Evolutionary conservation across 768 basidiomycete species (phyloP).

Genomic region (Leccinellum rugosiceps): DNA sequence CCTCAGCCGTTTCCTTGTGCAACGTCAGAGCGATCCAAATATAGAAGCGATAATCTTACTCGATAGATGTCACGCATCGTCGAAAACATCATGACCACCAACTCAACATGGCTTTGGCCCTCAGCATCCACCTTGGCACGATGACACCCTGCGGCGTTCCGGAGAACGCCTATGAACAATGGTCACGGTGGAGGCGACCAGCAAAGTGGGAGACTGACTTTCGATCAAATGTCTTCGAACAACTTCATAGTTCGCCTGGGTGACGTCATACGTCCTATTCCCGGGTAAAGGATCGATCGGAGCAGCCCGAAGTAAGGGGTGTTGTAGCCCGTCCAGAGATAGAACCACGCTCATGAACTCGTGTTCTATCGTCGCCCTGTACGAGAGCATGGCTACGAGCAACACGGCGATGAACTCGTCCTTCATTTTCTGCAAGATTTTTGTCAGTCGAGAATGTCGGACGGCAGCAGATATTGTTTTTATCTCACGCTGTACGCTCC

Average conservation of each 20-base stretch:
- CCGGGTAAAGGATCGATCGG: constrained; percentile 23
- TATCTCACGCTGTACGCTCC: constrained; percentile 53
- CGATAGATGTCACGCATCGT: constrained; percentile 47
- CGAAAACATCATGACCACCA: constrained; percentile 45
- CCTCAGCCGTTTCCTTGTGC: constrained; percentile 9
- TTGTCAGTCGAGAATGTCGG: not conserved
- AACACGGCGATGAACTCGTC: constrained; percentile 54
- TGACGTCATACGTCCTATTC: constrained; percentile 30
- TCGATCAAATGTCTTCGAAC: constrained; percentile 39
- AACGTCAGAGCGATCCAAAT: constrained; percentile 4
- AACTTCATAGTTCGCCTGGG: constrained; percentile 27
- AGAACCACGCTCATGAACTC: constrained; percentile 58
- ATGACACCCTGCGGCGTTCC: constrained; percentile 40
- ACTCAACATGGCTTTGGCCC: constrained; percentile 39
- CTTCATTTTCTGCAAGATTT: constrained; percentile 37
- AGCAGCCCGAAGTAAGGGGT: constrained; percentile 46
- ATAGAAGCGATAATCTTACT: constrained; percentile 31
- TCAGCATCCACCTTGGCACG: constrained; percentile 28
- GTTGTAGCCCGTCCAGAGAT: constrained; percentile 52
- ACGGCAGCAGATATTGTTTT: not conserved
- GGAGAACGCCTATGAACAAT: constrained; percentile 41
- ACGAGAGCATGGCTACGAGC: constrained; percentile 49
- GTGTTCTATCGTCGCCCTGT: constrained; percentile 50
- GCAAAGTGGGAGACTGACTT: constrained; percentile 28
- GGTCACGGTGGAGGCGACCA: constrained; percentile 3